Evolutionary conservation across 2,329 filamentous ascomycete species (phyloP), one percentile per base, ranked within the genome.

Genomic region (Graphilbum ipis-grandicollis): DNA sequence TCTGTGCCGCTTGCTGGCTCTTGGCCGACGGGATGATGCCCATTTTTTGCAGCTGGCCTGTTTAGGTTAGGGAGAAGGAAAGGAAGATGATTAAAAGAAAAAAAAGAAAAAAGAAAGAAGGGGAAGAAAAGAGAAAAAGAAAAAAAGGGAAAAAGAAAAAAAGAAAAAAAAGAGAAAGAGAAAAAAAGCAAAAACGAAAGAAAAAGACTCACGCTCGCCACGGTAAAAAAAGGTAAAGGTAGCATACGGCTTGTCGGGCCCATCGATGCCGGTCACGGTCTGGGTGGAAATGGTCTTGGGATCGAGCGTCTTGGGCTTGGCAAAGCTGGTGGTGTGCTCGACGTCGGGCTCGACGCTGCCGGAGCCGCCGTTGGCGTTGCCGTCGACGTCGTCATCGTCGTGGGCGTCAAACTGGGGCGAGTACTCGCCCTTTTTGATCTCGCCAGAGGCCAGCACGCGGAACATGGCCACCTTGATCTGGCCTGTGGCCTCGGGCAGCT

Each of bases 391-490:
- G 43, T 93, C 86, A 44, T 93, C 88, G 50, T 96, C 90, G 49
- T 96, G 84, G 3, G 88, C 88, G 54, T 93, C 86, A 45, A 96
- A 96, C 51, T 96, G 90, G 12, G 90, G 90, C 2, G 86, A 93
- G 56, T 96, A 98, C 57, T 98, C 90, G 44, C 90, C 90, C 52
- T 86, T 83, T 60, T 94, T 96, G 52, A 98, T 93, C 56, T 96
- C 90, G 13, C 90, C 90, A 7, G 85, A 93, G 2, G 90, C 90
- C 33, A 96, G 65, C 9, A 98, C 90, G 21, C 90, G 76, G 57
- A 94, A 96, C 61, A 98, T 75, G 43, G 88, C 85, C 15, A 98
- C 85, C 59, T 96, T 96, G 62, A 98, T 98, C 59, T 98, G 90
- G 9, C 90, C 90, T 5, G 90, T 81, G 10, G 90, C 84, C 63